Percentiles rank a stretch among this genome's conserved stretches.
These are phyloP conservation scores for Phytophthora cajani DNA, from an alignment of 352 stramenopile species.

Conservation along the genomic window DNA sequence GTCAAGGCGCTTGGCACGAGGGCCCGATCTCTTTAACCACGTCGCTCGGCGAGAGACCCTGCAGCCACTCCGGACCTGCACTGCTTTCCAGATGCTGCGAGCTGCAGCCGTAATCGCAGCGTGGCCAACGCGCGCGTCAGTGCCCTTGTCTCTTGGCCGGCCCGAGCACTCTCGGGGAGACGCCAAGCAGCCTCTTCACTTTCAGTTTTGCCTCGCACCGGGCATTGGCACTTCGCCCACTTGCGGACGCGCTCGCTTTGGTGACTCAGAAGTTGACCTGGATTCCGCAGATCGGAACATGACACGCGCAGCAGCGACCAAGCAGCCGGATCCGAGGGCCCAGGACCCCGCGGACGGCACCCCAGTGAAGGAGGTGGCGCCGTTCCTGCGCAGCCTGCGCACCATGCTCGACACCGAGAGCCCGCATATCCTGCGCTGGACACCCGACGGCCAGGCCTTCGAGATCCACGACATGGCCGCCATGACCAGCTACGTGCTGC, in stretches of 20 bases:
- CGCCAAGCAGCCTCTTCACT: slow-evolving; percentile 15
- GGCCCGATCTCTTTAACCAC: slow-evolving; percentile 13
- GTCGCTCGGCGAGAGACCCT: slow-evolving; percentile 20
- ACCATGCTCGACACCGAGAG: slow-evolving; percentile 67
- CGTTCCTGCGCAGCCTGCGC: slow-evolving; percentile 65
- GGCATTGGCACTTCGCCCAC: slow-evolving; percentile 9
- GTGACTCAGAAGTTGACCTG: not conserved
- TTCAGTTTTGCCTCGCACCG: slow-evolving; percentile 27
- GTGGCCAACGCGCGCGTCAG: not conserved
- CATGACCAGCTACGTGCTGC: slow-evolving; percentile 85
- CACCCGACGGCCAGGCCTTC: slow-evolving; percentile 58
- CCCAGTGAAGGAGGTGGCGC: slow-evolving; percentile 58
- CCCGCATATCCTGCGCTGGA: slow-evolving; percentile 62
- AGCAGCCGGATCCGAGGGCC: slow-evolving; percentile 2
- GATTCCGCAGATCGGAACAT: slow-evolving; percentile 15
- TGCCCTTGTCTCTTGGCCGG: slow-evolving; percentile 24
- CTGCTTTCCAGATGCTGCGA: slow-evolving; percentile 15
- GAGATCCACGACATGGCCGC: slow-evolving; percentile 74
- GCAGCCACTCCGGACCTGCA: slow-evolving; percentile 5
- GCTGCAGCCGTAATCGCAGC: slow-evolving; percentile 23
- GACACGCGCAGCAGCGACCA: slow-evolving; percentile 7
- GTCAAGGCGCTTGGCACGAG: slow-evolving; percentile 9
- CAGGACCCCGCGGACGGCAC: slow-evolving; percentile 33
- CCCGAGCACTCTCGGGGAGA: not conserved
- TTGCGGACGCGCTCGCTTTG: not conserved